Conservation (phyloP, 2,329 filamentous ascomycete species). For the Ascochyta clinopodiicola region DNA sequence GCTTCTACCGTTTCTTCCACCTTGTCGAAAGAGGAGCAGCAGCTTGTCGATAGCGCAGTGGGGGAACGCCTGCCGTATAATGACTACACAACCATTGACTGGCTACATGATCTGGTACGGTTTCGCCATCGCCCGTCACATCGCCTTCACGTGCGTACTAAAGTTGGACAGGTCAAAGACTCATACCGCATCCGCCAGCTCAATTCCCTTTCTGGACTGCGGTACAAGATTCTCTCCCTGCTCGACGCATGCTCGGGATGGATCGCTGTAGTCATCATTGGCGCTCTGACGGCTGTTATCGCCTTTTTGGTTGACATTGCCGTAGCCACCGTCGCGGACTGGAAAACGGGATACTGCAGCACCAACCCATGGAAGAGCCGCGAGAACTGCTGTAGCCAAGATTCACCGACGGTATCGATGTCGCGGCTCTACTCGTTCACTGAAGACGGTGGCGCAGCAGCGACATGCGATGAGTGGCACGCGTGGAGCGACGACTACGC, state of each 20-base stretch:
- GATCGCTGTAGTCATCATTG: constrained; percentile 62
- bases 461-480: constrained; percentile 51
- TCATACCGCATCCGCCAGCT: constrained; percentile 60
- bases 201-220: constrained; percentile 53
- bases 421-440: not conserved
- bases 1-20: constrained; percentile 54
- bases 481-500: constrained; percentile 54
- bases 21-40: constrained; percentile 58
- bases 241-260: constrained; percentile 63
- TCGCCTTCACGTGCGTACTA: not conserved
- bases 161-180: constrained; percentile 58
- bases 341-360: constrained; percentile 64
- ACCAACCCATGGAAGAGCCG: constrained; percentile 54
- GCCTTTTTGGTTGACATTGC: constrained; percentile 64
- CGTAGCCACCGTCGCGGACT: constrained; percentile 62
- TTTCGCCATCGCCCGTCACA: not conserved
- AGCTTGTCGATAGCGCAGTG: constrained; percentile 54
- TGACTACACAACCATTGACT: constrained; percentile 68
- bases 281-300: constrained; percentile 61
- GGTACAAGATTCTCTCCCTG: constrained; percentile 47
- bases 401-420: not conserved
- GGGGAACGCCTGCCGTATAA: constrained; percentile 66
- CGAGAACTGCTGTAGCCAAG: constrained; percentile 57
- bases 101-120: constrained; percentile 64
- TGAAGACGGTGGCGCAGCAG: constrained; percentile 25